Percentiles rank a stretch among this genome's conserved stretches.
Evolutionary conservation across 148 eudicot species (phyloP).

Genomic region (Nyssa sinensis): DNA sequence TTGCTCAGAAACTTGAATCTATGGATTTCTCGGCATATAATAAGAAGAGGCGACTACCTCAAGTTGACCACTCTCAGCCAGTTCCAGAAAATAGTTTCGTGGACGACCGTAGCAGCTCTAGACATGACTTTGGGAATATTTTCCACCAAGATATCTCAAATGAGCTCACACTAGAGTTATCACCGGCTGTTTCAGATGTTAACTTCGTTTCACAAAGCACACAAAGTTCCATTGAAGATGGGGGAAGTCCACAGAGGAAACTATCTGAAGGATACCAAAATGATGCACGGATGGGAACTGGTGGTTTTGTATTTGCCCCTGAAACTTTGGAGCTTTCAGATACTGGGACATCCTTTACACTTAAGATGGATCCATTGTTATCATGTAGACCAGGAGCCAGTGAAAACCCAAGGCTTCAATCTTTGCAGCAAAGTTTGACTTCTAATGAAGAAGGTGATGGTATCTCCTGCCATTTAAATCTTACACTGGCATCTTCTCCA

Average conservation of each 20-base stretch:
- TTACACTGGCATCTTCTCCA: slow-evolving; percentile 71
- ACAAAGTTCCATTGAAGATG: slow-evolving; percentile 78
- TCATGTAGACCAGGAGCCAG: slow-evolving; percentile 39
- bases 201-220: slow-evolving; percentile 80
- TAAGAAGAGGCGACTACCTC: slow-evolving; percentile 81
- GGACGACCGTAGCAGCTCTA: slow-evolving; percentile 48
- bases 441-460: slow-evolving; percentile 41
- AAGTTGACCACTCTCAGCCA: slow-evolving; percentile 33
- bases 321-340: slow-evolving; percentile 65
- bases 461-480: slow-evolving; percentile 73
- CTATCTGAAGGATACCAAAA: slow-evolving; percentile 37
- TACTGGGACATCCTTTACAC: slow-evolving; percentile 51
- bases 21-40: slow-evolving; percentile 72
- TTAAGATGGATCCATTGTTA: slow-evolving; percentile 55
- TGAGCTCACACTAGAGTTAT: slow-evolving; percentile 67
- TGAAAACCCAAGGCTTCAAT: slow-evolving; percentile 37
- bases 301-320: slow-evolving; percentile 39
- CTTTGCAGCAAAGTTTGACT: slow-evolving; percentile 42
- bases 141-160: slow-evolving; percentile 64
- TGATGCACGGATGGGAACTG: slow-evolving; percentile 42
- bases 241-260: slow-evolving; percentile 53
- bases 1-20: slow-evolving; percentile 67
- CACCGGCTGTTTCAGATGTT: slow-evolving; percentile 71
- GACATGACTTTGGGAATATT: slow-evolving; percentile 43
- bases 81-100: slow-evolving; percentile 41